Evolutionary conservation across 768 basidiomycete species (phyloP).

Genomic region (Leucocoprinus leucothites): DNA sequence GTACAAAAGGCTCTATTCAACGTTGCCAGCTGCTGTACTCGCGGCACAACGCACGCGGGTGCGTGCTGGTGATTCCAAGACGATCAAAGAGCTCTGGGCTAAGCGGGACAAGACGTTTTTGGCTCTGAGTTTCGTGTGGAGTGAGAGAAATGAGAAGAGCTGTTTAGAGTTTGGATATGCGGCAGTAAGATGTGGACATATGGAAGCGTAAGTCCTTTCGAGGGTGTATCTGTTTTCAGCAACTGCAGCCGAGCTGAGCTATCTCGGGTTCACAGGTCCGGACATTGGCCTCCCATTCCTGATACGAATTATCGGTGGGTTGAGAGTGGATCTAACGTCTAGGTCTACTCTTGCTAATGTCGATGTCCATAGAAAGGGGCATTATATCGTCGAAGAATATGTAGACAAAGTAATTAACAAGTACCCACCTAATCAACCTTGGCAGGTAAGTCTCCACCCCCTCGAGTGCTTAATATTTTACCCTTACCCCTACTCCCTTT

Average conservation of each 20-base stretch:
- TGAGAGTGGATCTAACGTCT: not conserved
- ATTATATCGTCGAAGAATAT: conserved; percentile 72
- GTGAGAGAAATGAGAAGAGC: conserved; percentile 65
- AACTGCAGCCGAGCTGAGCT: not conserved
- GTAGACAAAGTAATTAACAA: conserved; percentile 63
- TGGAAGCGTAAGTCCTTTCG: conserved; percentile 54
- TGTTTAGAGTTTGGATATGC: conserved; percentile 84
- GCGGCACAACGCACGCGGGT: conserved; percentile 65
- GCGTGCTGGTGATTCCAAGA: conserved; percentile 60
- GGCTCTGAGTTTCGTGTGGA: conserved; percentile 73
- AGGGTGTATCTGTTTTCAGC: not conserved
- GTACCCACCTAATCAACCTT: conserved; percentile 60
- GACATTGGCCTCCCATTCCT: conserved; percentile 76
- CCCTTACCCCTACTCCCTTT: conserved; percentile 10
- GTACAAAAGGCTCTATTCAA: conserved; percentile 69
- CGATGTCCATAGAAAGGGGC: conserved; percentile 51
- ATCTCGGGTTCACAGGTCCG: conserved; percentile 35
- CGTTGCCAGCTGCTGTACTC: conserved; percentile 66
- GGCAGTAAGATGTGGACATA: conserved; percentile 67
- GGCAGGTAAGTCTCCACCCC: conserved; percentile 51
- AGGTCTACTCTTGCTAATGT: conserved; percentile 10
- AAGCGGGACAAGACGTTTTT: conserved; percentile 71
- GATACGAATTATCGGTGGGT: conserved; percentile 73
- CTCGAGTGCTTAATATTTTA: too few species aligned
- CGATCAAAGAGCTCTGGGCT: conserved; percentile 67